Evolutionary conservation across 2,329 filamentous ascomycete genomes (phyloP).

Genomic region (Arthrobotrys musiformis): DNA sequence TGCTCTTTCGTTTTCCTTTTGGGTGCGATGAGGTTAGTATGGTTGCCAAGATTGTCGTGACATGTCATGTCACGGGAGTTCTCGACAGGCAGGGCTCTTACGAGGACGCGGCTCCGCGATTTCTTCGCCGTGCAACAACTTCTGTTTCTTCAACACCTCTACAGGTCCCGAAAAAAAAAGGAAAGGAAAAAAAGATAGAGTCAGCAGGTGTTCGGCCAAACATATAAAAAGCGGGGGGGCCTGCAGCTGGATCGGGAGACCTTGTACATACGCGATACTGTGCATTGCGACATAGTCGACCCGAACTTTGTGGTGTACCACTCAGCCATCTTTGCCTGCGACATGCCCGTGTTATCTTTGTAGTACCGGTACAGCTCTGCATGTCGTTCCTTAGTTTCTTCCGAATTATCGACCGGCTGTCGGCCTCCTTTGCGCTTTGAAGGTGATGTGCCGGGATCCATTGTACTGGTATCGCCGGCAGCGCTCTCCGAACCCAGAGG

Average conservation of each 20-base stretch:
- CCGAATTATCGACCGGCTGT: constrained; percentile 50
- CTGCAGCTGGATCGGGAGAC: constrained; percentile 6
- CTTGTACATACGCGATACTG: constrained; percentile 51
- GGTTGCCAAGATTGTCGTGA: constrained; percentile 36
- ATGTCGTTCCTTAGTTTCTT: constrained; percentile 52
- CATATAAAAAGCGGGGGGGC: background rate
- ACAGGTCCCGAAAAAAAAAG: background rate
- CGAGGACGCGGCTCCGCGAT: constrained; percentile 56
- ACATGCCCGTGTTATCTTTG: constrained; percentile 50
- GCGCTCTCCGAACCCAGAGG: constrained; percentile 47
- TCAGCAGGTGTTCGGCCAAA: constrained; percentile 11
- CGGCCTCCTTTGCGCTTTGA: constrained; percentile 52
- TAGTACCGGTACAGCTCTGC: constrained; percentile 52
- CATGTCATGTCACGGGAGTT: constrained; percentile 51
- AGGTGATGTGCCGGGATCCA: constrained; percentile 45
- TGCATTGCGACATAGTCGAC: constrained; percentile 55
- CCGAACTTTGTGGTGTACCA: constrained; percentile 53
- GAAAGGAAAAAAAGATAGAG: constrained; percentile 6
- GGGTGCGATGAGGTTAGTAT: constrained; percentile 21
- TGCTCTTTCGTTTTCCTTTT: constrained; percentile 52
- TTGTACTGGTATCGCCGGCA: constrained; percentile 51
- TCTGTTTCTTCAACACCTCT: constrained; percentile 55
- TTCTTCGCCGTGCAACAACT: constrained; percentile 55
- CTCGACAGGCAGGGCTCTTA: constrained; percentile 45
- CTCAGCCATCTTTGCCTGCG: constrained; percentile 55